phyloP scores from a whole-genome alignment of 768 basidiomycete genomes.

The Epithele typhae region DNA sequence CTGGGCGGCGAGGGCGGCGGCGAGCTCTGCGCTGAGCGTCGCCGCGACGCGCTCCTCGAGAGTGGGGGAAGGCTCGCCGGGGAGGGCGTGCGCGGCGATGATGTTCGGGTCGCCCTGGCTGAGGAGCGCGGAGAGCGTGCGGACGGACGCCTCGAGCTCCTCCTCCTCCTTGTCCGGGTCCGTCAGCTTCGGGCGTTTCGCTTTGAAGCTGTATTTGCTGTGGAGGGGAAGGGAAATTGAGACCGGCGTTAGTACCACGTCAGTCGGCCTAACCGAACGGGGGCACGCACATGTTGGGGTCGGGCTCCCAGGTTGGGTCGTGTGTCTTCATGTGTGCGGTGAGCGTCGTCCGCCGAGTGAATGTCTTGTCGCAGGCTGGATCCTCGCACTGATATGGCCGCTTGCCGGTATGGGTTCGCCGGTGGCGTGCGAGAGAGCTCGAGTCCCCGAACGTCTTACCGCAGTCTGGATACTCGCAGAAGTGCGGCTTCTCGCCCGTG shows the following conservation, averaged over 20 bases:
- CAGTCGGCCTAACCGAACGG: constrained; percentile 11
- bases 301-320: constrained; percentile 80
- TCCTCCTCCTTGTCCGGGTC: constrained; percentile 47
- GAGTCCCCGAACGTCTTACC: constrained; percentile 88
- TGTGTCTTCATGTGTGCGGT: constrained; percentile 87
- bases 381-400: constrained; percentile 86
- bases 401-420: constrained; percentile 84
- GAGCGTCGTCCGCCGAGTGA: constrained; percentile 80
- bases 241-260: background rate
- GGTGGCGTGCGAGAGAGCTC: constrained; percentile 86
- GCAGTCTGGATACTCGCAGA: constrained; percentile 86
- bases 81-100: constrained; percentile 5
- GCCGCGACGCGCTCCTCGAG: constrained; percentile 59
- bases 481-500: constrained; percentile 91
- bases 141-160: constrained; percentile 67
- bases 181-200: constrained; percentile 50
- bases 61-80: constrained; percentile 5
- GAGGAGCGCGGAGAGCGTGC: constrained; percentile 69
- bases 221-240: constrained; percentile 14
- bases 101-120: constrained; percentile 36
- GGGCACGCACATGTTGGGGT: constrained; percentile 66
- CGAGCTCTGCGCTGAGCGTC: constrained; percentile 78
- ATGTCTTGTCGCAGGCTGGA: constrained; percentile 79
- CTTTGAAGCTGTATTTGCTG: constrained; percentile 77
- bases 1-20: constrained; percentile 67